phyloP scores from a whole-genome alignment of 768 basidiomycete genomes.

The Pleurotus cornucopiae region DNA sequence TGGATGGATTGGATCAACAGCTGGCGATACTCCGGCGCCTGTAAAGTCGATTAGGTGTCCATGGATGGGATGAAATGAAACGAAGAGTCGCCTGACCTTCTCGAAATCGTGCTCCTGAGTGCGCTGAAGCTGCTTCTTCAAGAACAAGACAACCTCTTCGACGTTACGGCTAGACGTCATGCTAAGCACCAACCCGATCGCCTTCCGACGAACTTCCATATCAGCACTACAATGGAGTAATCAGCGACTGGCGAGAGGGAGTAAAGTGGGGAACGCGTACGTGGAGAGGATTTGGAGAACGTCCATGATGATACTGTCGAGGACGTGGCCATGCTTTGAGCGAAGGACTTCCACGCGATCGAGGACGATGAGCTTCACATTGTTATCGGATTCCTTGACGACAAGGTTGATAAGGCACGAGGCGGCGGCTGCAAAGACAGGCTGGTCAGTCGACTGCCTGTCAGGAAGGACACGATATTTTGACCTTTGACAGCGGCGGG shows the following conservation, averaged over 20 bases:
- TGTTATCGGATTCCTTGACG: constrained; percentile 96
- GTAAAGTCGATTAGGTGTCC: constrained; percentile 4
- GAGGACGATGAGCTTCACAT: constrained; percentile 96
- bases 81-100: constrained; percentile 49
- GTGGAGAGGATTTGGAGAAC: constrained; percentile 86
- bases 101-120: constrained; percentile 92
- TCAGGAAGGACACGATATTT: constrained; percentile 5
- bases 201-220: constrained; percentile 94
- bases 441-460: neutral
- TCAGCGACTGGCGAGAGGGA: neutral
- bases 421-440: constrained; percentile 67
- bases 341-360: constrained; percentile 84
- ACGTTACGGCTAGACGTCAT: constrained; percentile 95
- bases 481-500: constrained; percentile 92
- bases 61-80: neutral
- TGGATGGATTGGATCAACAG: constrained; percentile 97
- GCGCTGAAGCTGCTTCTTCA: constrained; percentile 96
- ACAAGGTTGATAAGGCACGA: constrained; percentile 84
- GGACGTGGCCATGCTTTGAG: constrained; percentile 79
- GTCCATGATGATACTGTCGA: constrained; percentile 94
- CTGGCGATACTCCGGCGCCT: constrained; percentile 94
- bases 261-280: constrained; percentile 24
- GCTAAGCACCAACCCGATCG: constrained; percentile 81
- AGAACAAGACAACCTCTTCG: constrained; percentile 92
- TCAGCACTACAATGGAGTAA: constrained; percentile 59